Conservation (phyloP, 768 basidiomycete genomes). For the Rhizopogon vinicolor region DNA sequence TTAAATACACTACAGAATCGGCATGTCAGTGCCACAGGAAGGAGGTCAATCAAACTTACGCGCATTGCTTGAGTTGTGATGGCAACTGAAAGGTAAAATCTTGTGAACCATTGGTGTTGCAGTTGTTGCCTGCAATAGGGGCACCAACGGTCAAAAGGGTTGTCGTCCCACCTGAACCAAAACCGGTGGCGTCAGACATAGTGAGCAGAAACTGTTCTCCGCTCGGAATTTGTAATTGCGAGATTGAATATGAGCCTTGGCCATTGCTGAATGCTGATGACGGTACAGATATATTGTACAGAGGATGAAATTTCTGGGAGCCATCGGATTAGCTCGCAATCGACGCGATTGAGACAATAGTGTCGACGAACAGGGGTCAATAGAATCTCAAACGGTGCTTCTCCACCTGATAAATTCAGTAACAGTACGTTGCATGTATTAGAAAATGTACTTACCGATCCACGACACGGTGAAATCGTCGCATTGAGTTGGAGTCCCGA, state of each 20-base stretch:
- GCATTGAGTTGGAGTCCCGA: slow-evolving; percentile 53
- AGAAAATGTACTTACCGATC: slow-evolving; percentile 41
- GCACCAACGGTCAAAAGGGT: slow-evolving; percentile 42
- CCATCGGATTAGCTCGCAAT: background rate
- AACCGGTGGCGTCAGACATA: slow-evolving; percentile 72
- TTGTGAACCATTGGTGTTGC: slow-evolving; percentile 44
- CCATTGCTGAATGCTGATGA: slow-evolving; percentile 48
- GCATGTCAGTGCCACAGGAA: slow-evolving; percentile 4
- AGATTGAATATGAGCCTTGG: slow-evolving; percentile 44
- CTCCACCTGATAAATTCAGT: slow-evolving; percentile 41
- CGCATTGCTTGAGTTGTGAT: slow-evolving; percentile 54
- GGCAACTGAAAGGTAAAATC: slow-evolving; percentile 47
- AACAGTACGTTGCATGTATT: background rate
- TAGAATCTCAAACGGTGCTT: slow-evolving; percentile 44
- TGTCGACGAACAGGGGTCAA: slow-evolving; percentile 45
- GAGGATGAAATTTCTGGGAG: slow-evolving; percentile 45
- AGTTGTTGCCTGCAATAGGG: slow-evolving; percentile 36
- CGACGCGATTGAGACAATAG: background rate
- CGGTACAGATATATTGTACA: slow-evolving; percentile 53
- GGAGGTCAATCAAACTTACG: slow-evolving; percentile 29
- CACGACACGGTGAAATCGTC: slow-evolving; percentile 55
- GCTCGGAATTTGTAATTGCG: slow-evolving; percentile 37
- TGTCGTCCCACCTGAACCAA: slow-evolving; percentile 59
- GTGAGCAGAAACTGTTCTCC: slow-evolving; percentile 43
- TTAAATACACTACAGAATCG: slow-evolving; percentile 34